Base-by-base conservation (phyloP, 169 alveolate genomes). In the Cryptosporidium ryanae region DNA sequence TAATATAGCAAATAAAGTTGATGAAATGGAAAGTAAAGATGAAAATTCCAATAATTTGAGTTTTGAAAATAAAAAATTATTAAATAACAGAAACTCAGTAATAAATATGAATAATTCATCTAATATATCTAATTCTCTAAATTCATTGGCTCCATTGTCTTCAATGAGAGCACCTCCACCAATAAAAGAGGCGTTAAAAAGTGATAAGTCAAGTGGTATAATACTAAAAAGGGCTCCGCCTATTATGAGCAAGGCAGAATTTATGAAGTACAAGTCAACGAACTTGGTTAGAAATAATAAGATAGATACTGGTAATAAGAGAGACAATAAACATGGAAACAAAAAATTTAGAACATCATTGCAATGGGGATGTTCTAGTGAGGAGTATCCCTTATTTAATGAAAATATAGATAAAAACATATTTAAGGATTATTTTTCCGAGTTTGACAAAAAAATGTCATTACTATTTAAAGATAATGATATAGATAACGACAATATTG, bases 341-440 rank as follows among this genome's bases (percentile, higher is more conserved):
- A 44, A 44, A 18, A 31, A 44, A n/a, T 59, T 71, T 23, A 76
- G 87, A 34, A 55, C 44, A 34, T 76, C 87, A 21, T 46, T 76
- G 15, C 76, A 76, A 43, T 76, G 87, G 87, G 87, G 87, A 17
- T 76, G 87, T 55, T 23, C 46, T 17, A 25, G 43, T 13, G 87
- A 76, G n/a, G 87, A 76, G 18, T 76, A 23, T 61, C 87, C 71
- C 25, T 25, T 23, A 7, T 76, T 38, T 23, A 63, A 55, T 76
- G 10, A 12, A 12, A 59, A 12, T 59, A 31, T 76, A 3, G 87
- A 76, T 25, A 38, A 43, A 12, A 61, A 29, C 13, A 13, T 46
- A 38, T 59, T 76, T 38, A 43, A 44, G n/a, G 64, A 76, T 18
- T 76, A 76, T 15, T 76, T 76, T 61, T 59, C 70, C 1, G 87